Evolutionary conservation across 805 yeast species (phyloP).

Genomic region (Myxozyma neotropica): DNA sequence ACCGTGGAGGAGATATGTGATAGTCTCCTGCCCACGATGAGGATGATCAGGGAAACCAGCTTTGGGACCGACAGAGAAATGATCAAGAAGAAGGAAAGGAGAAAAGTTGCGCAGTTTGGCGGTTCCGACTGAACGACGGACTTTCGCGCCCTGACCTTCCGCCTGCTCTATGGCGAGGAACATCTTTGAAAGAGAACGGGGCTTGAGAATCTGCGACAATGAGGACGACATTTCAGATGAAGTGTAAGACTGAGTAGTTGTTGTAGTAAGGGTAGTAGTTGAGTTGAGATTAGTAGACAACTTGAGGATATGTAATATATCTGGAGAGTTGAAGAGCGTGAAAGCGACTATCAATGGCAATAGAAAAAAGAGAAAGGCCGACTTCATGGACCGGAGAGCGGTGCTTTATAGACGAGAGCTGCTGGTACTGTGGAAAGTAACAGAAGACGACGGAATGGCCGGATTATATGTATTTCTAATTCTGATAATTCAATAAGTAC

Average conservation of each 20-base stretch:
- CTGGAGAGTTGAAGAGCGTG: conserved; percentile 3
- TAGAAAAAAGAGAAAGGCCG: conserved; percentile 5
- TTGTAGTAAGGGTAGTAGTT: not conserved
- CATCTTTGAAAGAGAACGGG: conserved; percentile 53
- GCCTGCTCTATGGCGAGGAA: conserved; percentile 67
- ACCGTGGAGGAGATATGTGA: conserved; percentile 67
- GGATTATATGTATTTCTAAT: too few species aligned
- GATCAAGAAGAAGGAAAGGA: conserved; percentile 82
- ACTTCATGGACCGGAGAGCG: conserved; percentile 11
- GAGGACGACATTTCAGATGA: conserved; percentile 8
- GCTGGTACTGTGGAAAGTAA: too few species aligned
- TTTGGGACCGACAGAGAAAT: conserved; percentile 63
- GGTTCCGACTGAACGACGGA: conserved; percentile 78
- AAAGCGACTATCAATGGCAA: conserved; percentile 14
- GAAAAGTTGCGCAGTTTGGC: conserved; percentile 69
- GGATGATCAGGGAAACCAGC: conserved; percentile 83
- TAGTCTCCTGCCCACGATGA: conserved; percentile 82
- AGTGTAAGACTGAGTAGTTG: not conserved
- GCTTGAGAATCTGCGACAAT: conserved; percentile 17
- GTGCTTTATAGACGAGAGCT: too few species aligned
- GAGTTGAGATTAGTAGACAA: not conserved
- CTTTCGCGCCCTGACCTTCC: conserved; percentile 89
- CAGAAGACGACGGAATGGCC: too few species aligned
- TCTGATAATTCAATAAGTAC: too few species aligned
- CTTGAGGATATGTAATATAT: not conserved